Conservation (phyloP, 2,329 filamentous ascomycete genomes). For the Colletotrichum tofieldiae region DNA sequence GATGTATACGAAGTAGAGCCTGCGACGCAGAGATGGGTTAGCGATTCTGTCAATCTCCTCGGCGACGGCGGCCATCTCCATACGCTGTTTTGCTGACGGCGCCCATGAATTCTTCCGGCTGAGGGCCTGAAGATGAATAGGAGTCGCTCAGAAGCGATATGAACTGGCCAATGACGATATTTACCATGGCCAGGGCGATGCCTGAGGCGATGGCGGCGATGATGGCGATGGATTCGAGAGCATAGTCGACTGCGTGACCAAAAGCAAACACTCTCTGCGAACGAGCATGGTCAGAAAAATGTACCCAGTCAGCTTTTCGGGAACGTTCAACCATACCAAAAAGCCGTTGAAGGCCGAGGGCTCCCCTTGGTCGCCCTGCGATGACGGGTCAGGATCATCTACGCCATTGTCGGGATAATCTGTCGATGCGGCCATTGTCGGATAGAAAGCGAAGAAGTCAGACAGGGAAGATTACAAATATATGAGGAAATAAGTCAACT, state of each 20-base stretch:
- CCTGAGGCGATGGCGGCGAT: slow-evolving; percentile 19
- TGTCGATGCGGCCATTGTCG: background rate
- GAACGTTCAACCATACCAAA: background rate
- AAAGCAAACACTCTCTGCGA: slow-evolving; percentile 47
- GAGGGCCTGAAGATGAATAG: background rate
- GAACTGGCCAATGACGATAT: slow-evolving; percentile 17
- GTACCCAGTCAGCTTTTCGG: background rate
- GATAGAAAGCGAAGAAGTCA: background rate
- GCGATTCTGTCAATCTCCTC: background rate
- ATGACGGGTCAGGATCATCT: background rate
- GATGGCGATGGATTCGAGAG: slow-evolving; percentile 2
- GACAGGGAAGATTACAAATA: background rate
- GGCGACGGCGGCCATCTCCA: background rate
- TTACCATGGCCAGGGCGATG: slow-evolving; percentile 14
- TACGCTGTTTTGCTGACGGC: background rate
- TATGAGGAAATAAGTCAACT: background rate
- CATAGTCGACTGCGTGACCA: slow-evolving; percentile 36
- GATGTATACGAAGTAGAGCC: slow-evolving; percentile 65
- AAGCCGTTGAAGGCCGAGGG: background rate
- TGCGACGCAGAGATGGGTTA: background rate
- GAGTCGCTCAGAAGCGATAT: slow-evolving; percentile 1
- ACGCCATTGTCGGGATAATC: background rate
- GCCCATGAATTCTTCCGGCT: background rate
- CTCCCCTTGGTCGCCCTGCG: background rate
- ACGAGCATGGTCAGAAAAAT: background rate